Percentiles rank a stretch among this genome's conserved stretches.
Evolutionary conservation across 495 filamentous ascomycete genomes (phyloP).

Genomic region (Aspergillus carlsbadensis): DNA sequence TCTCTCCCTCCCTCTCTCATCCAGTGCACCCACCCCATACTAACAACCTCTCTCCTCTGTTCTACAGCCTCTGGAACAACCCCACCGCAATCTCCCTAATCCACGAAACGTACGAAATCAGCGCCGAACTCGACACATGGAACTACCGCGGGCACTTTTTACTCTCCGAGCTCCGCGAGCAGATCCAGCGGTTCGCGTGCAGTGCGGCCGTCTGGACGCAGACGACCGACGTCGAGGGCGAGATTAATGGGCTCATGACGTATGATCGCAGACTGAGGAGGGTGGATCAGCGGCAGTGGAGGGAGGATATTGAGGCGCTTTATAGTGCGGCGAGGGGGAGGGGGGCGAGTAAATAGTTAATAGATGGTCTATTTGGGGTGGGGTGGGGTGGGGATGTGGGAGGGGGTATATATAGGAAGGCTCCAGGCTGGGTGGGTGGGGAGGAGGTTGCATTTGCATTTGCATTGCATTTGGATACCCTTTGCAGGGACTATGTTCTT

Average conservation of each 20-base stretch:
- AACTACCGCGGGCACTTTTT: conserved; percentile 59
- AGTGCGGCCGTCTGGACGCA: conserved; percentile 63
- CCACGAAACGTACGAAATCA: conserved; percentile 66
- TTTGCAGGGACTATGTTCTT: too few relatives aligned
- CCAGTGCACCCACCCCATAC: neutral
- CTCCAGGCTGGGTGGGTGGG: too few relatives aligned
- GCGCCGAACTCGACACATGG: conserved; percentile 55
- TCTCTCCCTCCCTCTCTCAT: neutral
- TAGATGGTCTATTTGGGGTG: too few relatives aligned
- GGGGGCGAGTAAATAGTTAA: neutral
- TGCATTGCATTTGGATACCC: too few relatives aligned
- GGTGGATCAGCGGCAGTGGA: conserved; percentile 58
- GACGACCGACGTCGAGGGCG: conserved; percentile 72
- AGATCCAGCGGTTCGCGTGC: conserved; percentile 55
- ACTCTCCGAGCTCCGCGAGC: conserved; percentile 56
- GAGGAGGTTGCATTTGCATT: too few relatives aligned
- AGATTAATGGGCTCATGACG: conserved; percentile 68
- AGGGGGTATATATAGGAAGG: too few relatives aligned
- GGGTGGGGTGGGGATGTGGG: too few relatives aligned
- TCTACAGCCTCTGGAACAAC: conserved; percentile 54
- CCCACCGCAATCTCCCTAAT: conserved; percentile 53
- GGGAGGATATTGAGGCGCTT: conserved; percentile 55
- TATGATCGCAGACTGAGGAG: conserved; percentile 60
- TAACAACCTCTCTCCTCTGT: neutral
- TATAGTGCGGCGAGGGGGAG: conserved; percentile 49